These are phyloP conservation scores for carrot (Daucus carota) DNA, from an alignment of 129 eudicot genomes.

Conservation along the genomic window DH1_v3.0 NC_030389.2:41850001-41850500, in stretches of 20 bases:
- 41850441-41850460: too few relatives aligned
- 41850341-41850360: too few relatives aligned
- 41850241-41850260: constrained; percentile 15
- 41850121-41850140: constrained; percentile 85
- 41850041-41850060: too few relatives aligned
- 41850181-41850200: constrained; percentile 38
- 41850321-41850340: too few relatives aligned
- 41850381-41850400: too few relatives aligned
- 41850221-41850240: neutral
- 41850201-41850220: neutral
- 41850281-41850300: neutral
- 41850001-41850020: too few relatives aligned
- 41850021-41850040: too few relatives aligned
- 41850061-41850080: constrained; percentile 60
- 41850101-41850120: constrained; percentile 45
- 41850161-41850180: constrained; percentile 66
- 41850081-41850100: constrained; percentile 62
- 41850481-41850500: too few relatives aligned
- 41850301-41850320: constrained; percentile 1
- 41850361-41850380: too few relatives aligned
- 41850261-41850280: constrained; percentile 56
- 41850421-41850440: too few relatives aligned
- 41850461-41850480: too few relatives aligned
- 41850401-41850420: too few relatives aligned
- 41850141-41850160: constrained; percentile 56